phyloP scores from a whole-genome alignment of 2,329 filamentous ascomycete species.

The Reticulascus tulasneorum region DNA sequence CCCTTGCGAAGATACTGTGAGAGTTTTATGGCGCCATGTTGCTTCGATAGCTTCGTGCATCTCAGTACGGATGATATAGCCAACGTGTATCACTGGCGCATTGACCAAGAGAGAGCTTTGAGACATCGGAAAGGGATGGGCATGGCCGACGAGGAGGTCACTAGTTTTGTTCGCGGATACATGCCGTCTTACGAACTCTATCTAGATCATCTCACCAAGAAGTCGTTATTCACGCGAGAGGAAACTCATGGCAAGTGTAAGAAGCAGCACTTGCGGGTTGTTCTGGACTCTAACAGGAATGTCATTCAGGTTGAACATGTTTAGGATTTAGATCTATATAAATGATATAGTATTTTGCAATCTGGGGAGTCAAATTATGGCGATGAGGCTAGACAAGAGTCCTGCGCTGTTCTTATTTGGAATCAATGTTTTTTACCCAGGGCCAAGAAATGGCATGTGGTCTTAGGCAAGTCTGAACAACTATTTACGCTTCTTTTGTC shows the following conservation, averaged over 20 bases:
- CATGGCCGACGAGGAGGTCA: slow-evolving; percentile 9
- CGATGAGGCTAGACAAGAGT: too few relatives aligned
- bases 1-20: slow-evolving; percentile 10
- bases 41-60: slow-evolving; percentile 11
- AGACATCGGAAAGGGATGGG: slow-evolving; percentile 11
- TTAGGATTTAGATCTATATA: too few relatives aligned
- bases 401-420: too few relatives aligned
- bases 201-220: slow-evolving; percentile 4
- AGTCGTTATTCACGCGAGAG: slow-evolving; percentile 2
- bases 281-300: slow-evolving; percentile 8
- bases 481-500: too few relatives aligned
- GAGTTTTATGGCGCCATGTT: slow-evolving; percentile 10
- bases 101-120: slow-evolving; percentile 11
- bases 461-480: too few relatives aligned
- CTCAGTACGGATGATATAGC: slow-evolving; percentile 7
- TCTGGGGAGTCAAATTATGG: too few relatives aligned
- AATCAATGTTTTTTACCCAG: too few relatives aligned
- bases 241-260: background rate
- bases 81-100: slow-evolving; percentile 12
- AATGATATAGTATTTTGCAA: too few relatives aligned
- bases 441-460: too few relatives aligned
- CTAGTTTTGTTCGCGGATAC: slow-evolving; percentile 11
- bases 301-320: too few relatives aligned
- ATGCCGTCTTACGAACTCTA: slow-evolving; percentile 13
- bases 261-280: slow-evolving; percentile 5